Evolutionary conservation across 768 basidiomycete species (phyloP), one percentile per base, ranked within the genome.

Genomic region (Naematelia encephala): DNA sequence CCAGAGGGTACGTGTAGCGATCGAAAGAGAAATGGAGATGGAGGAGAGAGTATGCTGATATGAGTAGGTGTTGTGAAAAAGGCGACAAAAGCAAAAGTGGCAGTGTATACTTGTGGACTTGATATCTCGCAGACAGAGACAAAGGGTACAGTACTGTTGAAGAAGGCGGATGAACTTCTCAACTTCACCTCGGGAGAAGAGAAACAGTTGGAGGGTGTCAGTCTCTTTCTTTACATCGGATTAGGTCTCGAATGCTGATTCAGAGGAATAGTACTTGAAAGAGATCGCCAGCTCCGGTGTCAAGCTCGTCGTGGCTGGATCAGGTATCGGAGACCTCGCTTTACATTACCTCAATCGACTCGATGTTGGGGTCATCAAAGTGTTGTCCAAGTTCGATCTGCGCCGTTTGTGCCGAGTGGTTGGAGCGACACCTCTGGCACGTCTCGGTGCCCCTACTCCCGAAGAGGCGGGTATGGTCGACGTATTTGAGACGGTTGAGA

Each of bases 121-220:
- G 96, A 98, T 74, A 84, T 90, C 57, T 85, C 93, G 2, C 94
- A 98, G 78, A 98, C 96, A 4, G 96, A 99, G 78, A 99, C 96
- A 16, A 99, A 99, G 77, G 96, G 96, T 51, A 99, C 96, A 5
- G 96, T 98, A 11, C 82, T 99, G 48, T 84, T 99, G 68, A 90
- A 92, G 77, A 97, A 85, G 74, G 90, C 92, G 8, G 87, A 94
- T 47, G 94, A 99, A 75, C 89, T 99, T 86, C 83, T 99, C 64
- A 92, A 96, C 80, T 99, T 99, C 72, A 92, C 93, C 0, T 82
- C 84, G 2, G 96, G 91, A 16, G 96, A 99, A 78, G 96, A 99
- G 79, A 87, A 93, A 77, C 92, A 97, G 71, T 82, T 96, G 52
- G 93, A 97, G 82, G 92, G 89, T 82, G 80, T 81, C 53, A 71